Conservation (phyloP, 352 stramenopile genomes). For the Globisporangium radiosum region DNA sequence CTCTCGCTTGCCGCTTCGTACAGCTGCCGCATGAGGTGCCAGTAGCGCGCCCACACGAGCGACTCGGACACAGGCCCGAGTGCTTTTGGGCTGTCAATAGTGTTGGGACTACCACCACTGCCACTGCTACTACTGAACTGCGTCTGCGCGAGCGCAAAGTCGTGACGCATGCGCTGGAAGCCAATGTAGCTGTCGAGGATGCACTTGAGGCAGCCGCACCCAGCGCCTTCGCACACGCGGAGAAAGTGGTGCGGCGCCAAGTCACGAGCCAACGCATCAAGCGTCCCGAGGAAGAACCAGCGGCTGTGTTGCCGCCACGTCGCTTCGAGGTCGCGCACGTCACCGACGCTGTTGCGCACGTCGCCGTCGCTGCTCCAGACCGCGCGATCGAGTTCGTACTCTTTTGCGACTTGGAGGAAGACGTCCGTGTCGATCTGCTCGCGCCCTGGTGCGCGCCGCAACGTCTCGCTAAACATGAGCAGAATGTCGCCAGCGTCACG, state of each 20-base stretch:
- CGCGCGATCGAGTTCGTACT: constrained; percentile 64
- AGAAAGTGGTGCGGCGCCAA: constrained; percentile 45
- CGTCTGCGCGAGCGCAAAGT: constrained; percentile 25
- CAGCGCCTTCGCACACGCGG: constrained; percentile 57
- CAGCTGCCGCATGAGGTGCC: constrained; percentile 77
- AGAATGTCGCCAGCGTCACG: constrained; percentile 62
- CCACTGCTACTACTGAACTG: neutral
- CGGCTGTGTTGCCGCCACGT: constrained; percentile 46
- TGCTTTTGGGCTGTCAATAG: too few relatives aligned
- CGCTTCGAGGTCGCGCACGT: constrained; percentile 46
- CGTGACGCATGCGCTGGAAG: constrained; percentile 67
- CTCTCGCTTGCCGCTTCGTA: constrained; percentile 62
- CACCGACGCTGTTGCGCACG: constrained; percentile 61
- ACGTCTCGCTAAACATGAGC: constrained; percentile 77
- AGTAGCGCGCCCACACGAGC: constrained; percentile 71
- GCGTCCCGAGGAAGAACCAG: constrained; percentile 61
- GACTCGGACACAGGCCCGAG: constrained; percentile 37
- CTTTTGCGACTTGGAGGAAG: constrained; percentile 69
- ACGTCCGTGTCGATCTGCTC: constrained; percentile 47
- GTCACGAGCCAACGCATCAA: constrained; percentile 54
- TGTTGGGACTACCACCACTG: constrained; percentile 11
- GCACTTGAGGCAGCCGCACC: constrained; percentile 78
- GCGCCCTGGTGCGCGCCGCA: constrained; percentile 38
- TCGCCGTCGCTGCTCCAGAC: constrained; percentile 69
- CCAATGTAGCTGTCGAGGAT: constrained; percentile 76